A percentile compares a stretch with the other conserved stretches of the same genome.
These are phyloP conservation scores for Phaffomyces opuntiae DNA, from an alignment of 805 yeast genomes.

Conservation along the genomic window DNA sequence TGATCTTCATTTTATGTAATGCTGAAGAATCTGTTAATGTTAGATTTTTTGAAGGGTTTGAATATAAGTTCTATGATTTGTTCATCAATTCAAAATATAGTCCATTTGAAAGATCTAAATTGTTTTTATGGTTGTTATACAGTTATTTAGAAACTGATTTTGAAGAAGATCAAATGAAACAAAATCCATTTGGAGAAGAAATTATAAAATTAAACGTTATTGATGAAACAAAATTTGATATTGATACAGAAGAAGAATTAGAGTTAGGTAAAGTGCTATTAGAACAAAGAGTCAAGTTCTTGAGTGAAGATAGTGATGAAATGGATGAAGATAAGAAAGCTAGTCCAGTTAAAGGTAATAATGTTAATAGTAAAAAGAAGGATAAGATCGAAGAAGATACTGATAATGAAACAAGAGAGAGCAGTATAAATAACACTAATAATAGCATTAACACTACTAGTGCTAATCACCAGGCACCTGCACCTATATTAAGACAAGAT, in stretches of 20 bases:
- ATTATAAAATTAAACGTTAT: constrained; percentile 21
- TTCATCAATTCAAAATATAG: constrained; percentile 56
- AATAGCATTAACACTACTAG: background rate
- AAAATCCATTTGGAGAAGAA: constrained; percentile 58
- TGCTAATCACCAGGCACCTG: background rate
- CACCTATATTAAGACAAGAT: constrained; percentile 17
- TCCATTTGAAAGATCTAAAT: constrained; percentile 58
- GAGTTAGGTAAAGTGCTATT: constrained; percentile 36
- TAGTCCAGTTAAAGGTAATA: constrained; percentile 1
- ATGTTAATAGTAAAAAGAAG: background rate
- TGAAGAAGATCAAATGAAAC: constrained; percentile 38
- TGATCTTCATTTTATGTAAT: constrained; percentile 68
- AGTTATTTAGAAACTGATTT: constrained; percentile 72
- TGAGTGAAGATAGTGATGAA: constrained; percentile 20
- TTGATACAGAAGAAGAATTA: constrained; percentile 37
- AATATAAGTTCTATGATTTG: constrained; percentile 61
- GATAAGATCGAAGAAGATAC: background rate
- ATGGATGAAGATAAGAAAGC: constrained; percentile 1
- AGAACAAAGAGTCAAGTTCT: constrained; percentile 29
- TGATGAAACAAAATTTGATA: constrained; percentile 25
- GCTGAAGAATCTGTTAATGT: constrained; percentile 46
- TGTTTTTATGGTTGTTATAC: constrained; percentile 81
- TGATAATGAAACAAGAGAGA: background rate
- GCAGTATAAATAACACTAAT: background rate
- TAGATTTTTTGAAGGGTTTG: constrained; percentile 22